These are phyloP conservation scores for Hypoxylon sp. DNA, from an alignment of 2,329 filamentous ascomycete genomes.

Conservation along the genomic window DNA sequence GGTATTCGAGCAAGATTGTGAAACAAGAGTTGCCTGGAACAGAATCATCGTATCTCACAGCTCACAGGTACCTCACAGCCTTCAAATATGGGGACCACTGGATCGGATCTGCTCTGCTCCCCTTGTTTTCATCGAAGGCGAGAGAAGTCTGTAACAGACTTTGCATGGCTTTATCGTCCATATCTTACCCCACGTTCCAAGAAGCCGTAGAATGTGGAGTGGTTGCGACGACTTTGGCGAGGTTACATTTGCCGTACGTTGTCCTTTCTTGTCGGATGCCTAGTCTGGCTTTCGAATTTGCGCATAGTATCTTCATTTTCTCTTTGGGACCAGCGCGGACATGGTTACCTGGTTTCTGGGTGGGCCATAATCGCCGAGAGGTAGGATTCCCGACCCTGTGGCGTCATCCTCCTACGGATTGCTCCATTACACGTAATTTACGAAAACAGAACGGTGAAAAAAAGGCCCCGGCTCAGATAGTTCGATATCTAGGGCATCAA, in stretches of 20 bases:
- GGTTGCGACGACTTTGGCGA: slow-evolving; percentile 16
- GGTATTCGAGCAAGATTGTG: neutral
- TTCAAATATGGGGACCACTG: neutral
- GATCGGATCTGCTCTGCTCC: neutral
- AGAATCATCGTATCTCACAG: neutral
- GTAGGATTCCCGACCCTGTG: slow-evolving; percentile 14
- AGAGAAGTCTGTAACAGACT: slow-evolving; percentile 7
- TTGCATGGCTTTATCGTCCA: slow-evolving; percentile 16
- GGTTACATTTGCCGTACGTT: slow-evolving; percentile 8
- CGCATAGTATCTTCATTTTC: neutral
- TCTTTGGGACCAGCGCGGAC: slow-evolving; percentile 7
- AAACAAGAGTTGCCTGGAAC: neutral
- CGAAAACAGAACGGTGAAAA: slow-evolving; percentile 14
- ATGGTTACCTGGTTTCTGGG: slow-evolving; percentile 30
- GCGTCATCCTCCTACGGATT: slow-evolving; percentile 6
- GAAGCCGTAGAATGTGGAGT: slow-evolving; percentile 10
- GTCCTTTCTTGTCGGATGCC: slow-evolving; percentile 14
- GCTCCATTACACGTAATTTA: slow-evolving; percentile 3
- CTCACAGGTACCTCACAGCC: neutral
- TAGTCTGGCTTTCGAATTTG: slow-evolving; percentile 6
- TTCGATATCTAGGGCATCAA: slow-evolving; percentile 2
- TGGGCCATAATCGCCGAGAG: slow-evolving; percentile 15
- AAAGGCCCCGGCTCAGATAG: neutral
- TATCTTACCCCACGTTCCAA: slow-evolving; percentile 25
- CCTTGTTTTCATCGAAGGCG: slow-evolving; percentile 2